phyloP scores from a whole-genome alignment of 805 yeast species.

The Komagataella populi region DNA sequence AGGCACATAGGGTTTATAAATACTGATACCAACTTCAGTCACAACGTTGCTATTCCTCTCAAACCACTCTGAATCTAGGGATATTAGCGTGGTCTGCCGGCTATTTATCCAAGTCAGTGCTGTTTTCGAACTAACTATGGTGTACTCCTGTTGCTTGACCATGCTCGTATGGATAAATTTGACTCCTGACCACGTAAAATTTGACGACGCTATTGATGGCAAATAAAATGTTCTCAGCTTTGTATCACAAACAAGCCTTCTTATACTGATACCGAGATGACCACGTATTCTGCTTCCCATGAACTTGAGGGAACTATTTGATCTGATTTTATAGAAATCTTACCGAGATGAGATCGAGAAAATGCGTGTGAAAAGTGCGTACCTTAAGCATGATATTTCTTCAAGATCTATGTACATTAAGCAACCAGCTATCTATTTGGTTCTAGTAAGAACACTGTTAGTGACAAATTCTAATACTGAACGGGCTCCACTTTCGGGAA shows the following conservation, averaged over 20 bases:
- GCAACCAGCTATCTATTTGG: slow-evolving; percentile 14
- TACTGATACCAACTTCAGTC: slow-evolving; percentile 16
- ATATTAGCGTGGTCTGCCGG: slow-evolving; percentile 9
- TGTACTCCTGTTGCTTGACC: background rate
- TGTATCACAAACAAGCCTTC: background rate
- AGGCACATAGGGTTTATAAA: slow-evolving; percentile 17
- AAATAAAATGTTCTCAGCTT: background rate
- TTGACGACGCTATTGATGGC: background rate
- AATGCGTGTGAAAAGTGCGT: background rate
- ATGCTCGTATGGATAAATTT: background rate
- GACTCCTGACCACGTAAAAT: background rate
- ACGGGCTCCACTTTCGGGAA: slow-evolving; percentile 85
- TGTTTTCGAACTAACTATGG: slow-evolving; percentile 6
- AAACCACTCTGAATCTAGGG: slow-evolving; percentile 15
- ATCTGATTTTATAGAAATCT: slow-evolving; percentile 1
- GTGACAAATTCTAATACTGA: slow-evolving; percentile 80
- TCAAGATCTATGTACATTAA: background rate
- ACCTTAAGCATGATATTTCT: background rate
- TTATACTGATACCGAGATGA: background rate
- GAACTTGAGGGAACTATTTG: background rate
- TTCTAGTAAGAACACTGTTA: slow-evolving; percentile 69
- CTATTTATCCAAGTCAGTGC: slow-evolving; percentile 11
- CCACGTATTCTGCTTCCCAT: background rate
- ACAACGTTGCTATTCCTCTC: slow-evolving; percentile 8
- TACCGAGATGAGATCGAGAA: slow-evolving; percentile 1